A percentile compares a stretch with the other conserved stretches of the same genome.
Evolutionary conservation across 225 moss, liverwort and hornwort genomes (phyloP).

Genomic region (Asterella californica): DNA sequence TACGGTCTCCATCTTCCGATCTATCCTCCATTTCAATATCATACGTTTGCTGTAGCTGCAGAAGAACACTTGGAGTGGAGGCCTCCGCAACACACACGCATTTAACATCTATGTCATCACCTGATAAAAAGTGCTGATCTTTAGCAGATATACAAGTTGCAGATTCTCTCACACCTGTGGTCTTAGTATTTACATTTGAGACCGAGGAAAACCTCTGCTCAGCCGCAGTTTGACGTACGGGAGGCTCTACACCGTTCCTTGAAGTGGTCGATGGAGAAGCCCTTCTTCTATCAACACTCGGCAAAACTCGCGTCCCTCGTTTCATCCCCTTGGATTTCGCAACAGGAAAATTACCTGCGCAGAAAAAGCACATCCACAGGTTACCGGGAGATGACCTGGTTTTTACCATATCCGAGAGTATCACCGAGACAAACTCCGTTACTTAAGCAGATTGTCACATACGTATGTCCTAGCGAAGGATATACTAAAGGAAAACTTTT

Average conservation of each 20-base stretch:
- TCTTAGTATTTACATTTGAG: constrained; percentile 23
- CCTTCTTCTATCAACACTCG: constrained; percentile 13
- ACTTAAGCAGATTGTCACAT: not conserved
- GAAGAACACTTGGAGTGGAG: constrained; percentile 32
- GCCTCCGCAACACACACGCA: constrained; percentile 38
- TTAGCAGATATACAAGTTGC: constrained; percentile 18
- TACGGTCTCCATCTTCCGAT: constrained; percentile 41
- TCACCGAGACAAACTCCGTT: not conserved
- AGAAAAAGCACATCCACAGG: constrained; percentile 15
- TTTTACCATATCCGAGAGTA: not conserved
- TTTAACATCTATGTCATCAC: constrained; percentile 48
- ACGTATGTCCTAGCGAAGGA: no score
- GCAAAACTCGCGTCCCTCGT: constrained; percentile 17
- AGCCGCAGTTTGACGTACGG: not conserved
- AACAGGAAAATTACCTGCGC: constrained; percentile 28
- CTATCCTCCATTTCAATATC: constrained; percentile 56
- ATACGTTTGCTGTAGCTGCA: constrained; percentile 52
- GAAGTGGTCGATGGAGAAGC: constrained; percentile 15
- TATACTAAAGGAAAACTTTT: no score
- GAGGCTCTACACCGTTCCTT: constrained; percentile 23
- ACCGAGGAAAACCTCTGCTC: constrained; percentile 16
- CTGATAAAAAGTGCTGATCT: constrained; percentile 27
- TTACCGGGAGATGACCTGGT: not conserved
- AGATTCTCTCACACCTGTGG: constrained; percentile 26
- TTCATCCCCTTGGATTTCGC: constrained; percentile 8